Evolutionary conservation across 805 yeast genomes (phyloP).

Genomic region (Kluyveromyces nonfermentans): DNA sequence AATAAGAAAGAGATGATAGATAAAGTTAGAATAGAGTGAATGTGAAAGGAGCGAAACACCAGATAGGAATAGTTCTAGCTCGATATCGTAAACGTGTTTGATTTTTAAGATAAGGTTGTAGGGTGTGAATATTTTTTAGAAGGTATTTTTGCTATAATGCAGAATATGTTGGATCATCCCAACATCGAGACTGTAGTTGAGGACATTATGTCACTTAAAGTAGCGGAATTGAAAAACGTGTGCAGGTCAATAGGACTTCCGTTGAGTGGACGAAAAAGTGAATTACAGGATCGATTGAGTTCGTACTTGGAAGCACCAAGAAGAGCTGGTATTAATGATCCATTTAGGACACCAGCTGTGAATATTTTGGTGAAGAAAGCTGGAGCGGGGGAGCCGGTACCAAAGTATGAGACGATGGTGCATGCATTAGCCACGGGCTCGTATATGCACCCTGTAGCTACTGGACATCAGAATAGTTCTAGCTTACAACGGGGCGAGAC

Average conservation of each 20-base stretch:
- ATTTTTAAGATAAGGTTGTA: background rate
- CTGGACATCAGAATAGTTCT: constrained; percentile 14
- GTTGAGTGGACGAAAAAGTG: constrained; percentile 51
- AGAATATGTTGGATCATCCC: background rate
- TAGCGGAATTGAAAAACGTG: constrained; percentile 43
- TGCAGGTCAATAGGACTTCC: constrained; percentile 42
- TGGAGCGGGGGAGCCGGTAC: constrained; percentile 29
- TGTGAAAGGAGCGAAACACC: background rate
- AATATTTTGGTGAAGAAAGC: constrained; percentile 36
- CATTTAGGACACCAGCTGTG: constrained; percentile 38
- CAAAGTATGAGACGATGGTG: constrained; percentile 30
- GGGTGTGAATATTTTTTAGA: background rate
- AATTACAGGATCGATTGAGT: constrained; percentile 45
- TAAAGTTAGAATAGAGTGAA: too few species aligned
- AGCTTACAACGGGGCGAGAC: constrained; percentile 5
- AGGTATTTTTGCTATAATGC: background rate
- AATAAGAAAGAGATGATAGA: too few species aligned
- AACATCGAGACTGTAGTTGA: constrained; percentile 22
- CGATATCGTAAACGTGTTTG: background rate
- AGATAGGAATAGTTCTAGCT: background rate
- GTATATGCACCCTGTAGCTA: constrained; percentile 18
- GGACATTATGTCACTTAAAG: constrained; percentile 33
- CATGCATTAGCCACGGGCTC: constrained; percentile 14
- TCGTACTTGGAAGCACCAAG: constrained; percentile 37
- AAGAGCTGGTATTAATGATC: constrained; percentile 31